Evolutionary conservation across 768 basidiomycete species (phyloP).

Genomic region (Rhizopogon roseolus): DNA sequence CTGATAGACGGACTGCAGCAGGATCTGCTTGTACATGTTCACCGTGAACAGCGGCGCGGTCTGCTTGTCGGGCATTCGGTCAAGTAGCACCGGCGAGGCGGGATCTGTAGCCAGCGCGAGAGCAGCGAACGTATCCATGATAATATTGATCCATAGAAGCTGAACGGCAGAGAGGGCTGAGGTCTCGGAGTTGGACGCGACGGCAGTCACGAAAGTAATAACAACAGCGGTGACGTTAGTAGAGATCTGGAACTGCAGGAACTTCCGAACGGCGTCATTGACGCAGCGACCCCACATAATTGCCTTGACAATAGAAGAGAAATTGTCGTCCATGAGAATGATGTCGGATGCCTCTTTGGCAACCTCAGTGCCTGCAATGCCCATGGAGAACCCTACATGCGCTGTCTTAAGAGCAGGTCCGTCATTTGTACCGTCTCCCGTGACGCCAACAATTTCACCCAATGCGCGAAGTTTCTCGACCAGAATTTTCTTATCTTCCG

Average conservation of each 20-base stretch:
- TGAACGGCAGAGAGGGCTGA: slow-evolving; percentile 96
- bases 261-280: slow-evolving; percentile 96
- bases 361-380: slow-evolving; percentile 94
- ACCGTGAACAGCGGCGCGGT: slow-evolving; percentile 84
- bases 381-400: slow-evolving; percentile 96
- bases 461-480: slow-evolving; percentile 83
- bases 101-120: slow-evolving; percentile 97
- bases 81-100: slow-evolving; percentile 71
- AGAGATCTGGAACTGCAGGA: slow-evolving; percentile 92
- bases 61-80: slow-evolving; percentile 90
- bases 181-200: slow-evolving; percentile 67
- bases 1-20: slow-evolving; percentile 87
- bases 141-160: slow-evolving; percentile 97
- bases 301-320: slow-evolving; percentile 92
- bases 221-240: slow-evolving; percentile 95
- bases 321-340: slow-evolving; percentile 97
- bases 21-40: slow-evolving; percentile 96
- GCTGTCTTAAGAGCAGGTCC: slow-evolving; percentile 95
- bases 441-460: slow-evolving; percentile 92
- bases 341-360: slow-evolving; percentile 99
- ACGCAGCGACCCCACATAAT: slow-evolving; percentile 99
- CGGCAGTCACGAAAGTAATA: slow-evolving; percentile 88
- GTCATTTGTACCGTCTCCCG: slow-evolving; percentile 98
- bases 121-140: slow-evolving; percentile 98
- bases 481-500: slow-evolving; percentile 93